These are phyloP conservation scores for Phytophthora pisi DNA, from an alignment of 352 stramenopile species.

Conservation along the genomic window DNA sequence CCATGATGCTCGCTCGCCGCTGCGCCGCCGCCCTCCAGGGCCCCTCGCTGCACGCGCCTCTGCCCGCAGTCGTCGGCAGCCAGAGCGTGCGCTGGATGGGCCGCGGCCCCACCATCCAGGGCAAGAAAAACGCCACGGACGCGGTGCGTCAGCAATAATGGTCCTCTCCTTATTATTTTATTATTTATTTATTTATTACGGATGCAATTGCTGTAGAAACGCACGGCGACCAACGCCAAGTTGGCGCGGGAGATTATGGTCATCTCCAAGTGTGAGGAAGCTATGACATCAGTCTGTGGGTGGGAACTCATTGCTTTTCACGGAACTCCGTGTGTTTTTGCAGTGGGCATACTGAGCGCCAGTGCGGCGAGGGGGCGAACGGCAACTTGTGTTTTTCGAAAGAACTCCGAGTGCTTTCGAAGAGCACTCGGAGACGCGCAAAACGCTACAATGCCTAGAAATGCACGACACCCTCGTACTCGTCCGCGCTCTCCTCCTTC, in stretches of 20 bases:
- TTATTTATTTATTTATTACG: too few relatives aligned
- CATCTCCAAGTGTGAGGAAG: slow-evolving; percentile 64
- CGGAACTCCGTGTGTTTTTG: too few relatives aligned
- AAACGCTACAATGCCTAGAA: too few relatives aligned
- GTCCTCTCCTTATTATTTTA: background rate
- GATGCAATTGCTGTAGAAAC: slow-evolving; percentile 49
- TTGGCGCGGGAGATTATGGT: slow-evolving; percentile 76
- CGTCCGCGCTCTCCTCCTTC: too few relatives aligned
- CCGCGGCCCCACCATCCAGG: slow-evolving; percentile 80
- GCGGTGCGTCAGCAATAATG: slow-evolving; percentile 40
- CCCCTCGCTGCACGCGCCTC: slow-evolving; percentile 4
- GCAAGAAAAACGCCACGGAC: slow-evolving; percentile 82
- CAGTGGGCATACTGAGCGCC: too few relatives aligned
- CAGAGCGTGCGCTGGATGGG: slow-evolving; percentile 76
- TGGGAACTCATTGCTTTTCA: too few relatives aligned
- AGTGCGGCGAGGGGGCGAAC: too few relatives aligned
- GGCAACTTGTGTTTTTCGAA: too few relatives aligned
- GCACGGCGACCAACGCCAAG: slow-evolving; percentile 77
- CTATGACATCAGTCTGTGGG: background rate
- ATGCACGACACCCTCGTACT: too few relatives aligned
- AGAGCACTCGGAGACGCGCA: too few relatives aligned
- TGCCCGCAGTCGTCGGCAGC: slow-evolving; percentile 27
- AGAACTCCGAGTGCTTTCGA: too few relatives aligned
- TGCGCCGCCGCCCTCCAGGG: background rate
- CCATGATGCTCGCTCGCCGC: slow-evolving; percentile 29